Conservation (phyloP, 2,329 filamentous ascomycete genomes). For the Aureobasidium melanogenum region DNA sequence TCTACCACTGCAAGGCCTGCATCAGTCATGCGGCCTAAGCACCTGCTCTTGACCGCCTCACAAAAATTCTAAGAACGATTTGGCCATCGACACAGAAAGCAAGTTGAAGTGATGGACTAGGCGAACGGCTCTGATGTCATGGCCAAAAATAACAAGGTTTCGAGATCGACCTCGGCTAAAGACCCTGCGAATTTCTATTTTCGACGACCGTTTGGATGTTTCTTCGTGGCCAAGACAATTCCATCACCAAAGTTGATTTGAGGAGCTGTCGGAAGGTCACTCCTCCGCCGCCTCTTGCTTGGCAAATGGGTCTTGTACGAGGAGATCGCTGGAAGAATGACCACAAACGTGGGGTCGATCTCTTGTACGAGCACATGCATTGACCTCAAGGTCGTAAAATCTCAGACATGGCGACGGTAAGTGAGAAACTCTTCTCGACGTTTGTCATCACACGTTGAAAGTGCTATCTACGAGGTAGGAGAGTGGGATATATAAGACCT, state of each 20-base stretch:
- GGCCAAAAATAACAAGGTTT: neutral
- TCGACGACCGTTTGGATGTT: neutral
- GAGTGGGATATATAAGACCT: neutral
- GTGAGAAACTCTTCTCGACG: neutral
- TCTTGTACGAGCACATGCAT: neutral
- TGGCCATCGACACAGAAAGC: neutral
- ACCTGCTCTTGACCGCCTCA: neutral
- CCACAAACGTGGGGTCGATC: neutral
- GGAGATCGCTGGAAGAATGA: neutral
- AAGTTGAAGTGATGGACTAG: neutral
- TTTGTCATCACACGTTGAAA: neutral
- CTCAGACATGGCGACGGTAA: neutral
- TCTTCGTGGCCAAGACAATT: neutral
- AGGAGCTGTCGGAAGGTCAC: neutral
- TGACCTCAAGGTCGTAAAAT: neutral
- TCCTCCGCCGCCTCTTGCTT: neutral
- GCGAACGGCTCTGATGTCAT: neutral
- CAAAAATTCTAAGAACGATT: neutral
- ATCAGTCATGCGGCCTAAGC: neutral
- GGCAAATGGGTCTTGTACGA: neutral
- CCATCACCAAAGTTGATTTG: neutral
- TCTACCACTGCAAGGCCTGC: neutral
- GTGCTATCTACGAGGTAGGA: neutral
- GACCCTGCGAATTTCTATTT: slow-evolving; percentile 6
- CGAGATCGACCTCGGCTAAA: neutral